Percentiles rank a stretch among this genome's conserved stretches.
Conservation (phyloP, 768 basidiomycete species). For the Lepiota venenata region DNA sequence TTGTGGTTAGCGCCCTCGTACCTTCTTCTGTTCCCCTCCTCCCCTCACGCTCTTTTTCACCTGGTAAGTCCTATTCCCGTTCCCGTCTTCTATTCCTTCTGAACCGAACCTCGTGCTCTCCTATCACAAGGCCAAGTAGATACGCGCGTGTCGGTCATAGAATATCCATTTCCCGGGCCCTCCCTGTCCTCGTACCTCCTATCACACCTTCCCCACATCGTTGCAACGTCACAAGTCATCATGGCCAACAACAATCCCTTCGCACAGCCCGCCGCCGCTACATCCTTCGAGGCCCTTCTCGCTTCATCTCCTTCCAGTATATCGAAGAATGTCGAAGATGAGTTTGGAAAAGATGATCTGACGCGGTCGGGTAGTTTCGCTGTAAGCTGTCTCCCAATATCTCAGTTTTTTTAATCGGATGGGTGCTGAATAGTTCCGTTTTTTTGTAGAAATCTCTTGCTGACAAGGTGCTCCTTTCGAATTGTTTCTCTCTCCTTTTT, state of each 20-base stretch:
- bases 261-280: background rate
- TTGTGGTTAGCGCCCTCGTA: background rate
- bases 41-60: conserved; percentile 3
- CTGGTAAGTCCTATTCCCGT: too few species aligned
- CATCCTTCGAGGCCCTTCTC: conserved; percentile 9
- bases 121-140: too few species aligned
- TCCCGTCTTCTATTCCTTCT: too few species aligned
- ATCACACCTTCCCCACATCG: background rate
- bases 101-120: too few species aligned
- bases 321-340: background rate
- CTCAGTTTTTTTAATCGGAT: background rate
- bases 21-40: background rate
- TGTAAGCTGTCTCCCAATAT: background rate
- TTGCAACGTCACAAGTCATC: background rate
- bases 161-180: too few species aligned
- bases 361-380: background rate
- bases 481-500: too few species aligned
- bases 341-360: background rate
- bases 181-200: background rate
- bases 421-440: background rate
- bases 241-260: conserved; percentile 7
- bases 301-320: background rate
- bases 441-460: background rate
- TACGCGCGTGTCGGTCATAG: too few species aligned
- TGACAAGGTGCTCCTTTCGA: conserved; percentile 1